Percentiles rank a stretch among this genome's conserved stretches.
These are phyloP conservation scores for Ogataea pini DNA, from an alignment of 805 yeast species.

Conservation along the genomic window DNA sequence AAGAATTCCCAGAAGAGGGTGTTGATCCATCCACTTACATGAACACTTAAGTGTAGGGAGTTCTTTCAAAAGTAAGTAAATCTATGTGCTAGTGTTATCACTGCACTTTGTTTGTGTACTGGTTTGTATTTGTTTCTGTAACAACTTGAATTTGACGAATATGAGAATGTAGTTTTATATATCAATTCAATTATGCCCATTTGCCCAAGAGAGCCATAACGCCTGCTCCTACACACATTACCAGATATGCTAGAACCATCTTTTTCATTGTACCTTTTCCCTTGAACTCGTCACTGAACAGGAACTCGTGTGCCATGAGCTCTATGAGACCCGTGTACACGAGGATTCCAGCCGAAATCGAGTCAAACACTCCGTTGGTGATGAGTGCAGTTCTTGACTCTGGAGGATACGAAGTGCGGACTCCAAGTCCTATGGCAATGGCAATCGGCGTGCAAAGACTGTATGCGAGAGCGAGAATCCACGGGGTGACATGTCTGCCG, in stretches of 20 bases:
- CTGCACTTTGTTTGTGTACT: neutral
- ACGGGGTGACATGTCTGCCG: constrained; percentile 50
- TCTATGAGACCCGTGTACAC: constrained; percentile 78
- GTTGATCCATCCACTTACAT: constrained; percentile 96
- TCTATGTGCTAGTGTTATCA: neutral
- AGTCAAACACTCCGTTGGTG: constrained; percentile 71
- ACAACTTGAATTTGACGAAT: neutral
- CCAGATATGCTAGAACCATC: constrained; percentile 51
- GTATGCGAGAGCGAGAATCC: constrained; percentile 53
- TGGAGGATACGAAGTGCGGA: constrained; percentile 60
- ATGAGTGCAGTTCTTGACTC: constrained; percentile 59
- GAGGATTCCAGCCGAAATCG: constrained; percentile 76
- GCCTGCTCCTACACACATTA: constrained; percentile 68
- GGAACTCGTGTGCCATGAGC: constrained; percentile 75
- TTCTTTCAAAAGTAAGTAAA: no score
- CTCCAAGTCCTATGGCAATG: constrained; percentile 77
- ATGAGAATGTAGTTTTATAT: neutral
- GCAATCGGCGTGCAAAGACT: constrained; percentile 71
- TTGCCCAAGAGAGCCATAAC: constrained; percentile 75
- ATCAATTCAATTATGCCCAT: constrained; percentile 55
- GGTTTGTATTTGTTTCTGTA: constrained; percentile 1
- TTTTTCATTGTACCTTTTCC: constrained; percentile 55
- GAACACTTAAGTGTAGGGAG: constrained; percentile 68
- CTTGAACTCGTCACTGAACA: constrained; percentile 61
- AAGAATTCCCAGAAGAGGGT: constrained; percentile 97